A percentile compares a stretch with the other conserved stretches of the same genome.
phyloP scores from a whole-genome alignment of 2,329 filamentous ascomycete species.

The Neocucurbitaria cava region DNA sequence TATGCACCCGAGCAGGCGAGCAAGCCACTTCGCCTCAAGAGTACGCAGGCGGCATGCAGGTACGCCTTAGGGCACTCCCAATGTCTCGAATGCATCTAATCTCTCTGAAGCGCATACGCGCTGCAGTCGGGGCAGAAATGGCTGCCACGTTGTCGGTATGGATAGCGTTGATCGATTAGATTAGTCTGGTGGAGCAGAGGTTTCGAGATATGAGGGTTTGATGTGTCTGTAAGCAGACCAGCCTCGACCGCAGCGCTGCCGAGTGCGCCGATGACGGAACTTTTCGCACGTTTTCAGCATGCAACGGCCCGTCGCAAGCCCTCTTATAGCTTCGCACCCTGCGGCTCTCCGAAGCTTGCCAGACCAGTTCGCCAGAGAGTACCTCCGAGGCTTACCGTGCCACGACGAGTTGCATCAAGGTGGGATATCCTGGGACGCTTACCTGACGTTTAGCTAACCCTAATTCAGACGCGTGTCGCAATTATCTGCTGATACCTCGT shows the following conservation, averaged over 20 bases:
- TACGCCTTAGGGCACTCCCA: not conserved
- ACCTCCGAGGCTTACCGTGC: slow-evolving; percentile 3
- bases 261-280: slow-evolving; percentile 7
- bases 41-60: slow-evolving; percentile 11
- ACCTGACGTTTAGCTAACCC: slow-evolving; percentile 27
- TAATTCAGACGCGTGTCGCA: slow-evolving; percentile 27
- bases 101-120: not conserved
- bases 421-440: slow-evolving; percentile 11
- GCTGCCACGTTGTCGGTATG: not conserved
- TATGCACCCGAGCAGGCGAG: slow-evolving; percentile 4
- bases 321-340: not conserved
- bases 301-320: not conserved
- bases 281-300: not conserved
- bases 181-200: not conserved
- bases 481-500: slow-evolving; percentile 37
- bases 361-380: not conserved
- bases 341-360: slow-evolving; percentile 4
- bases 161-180: not conserved
- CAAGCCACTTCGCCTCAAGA: slow-evolving; percentile 2
- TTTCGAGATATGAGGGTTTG: not conserved
- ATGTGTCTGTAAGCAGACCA: slow-evolving; percentile 27
- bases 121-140: not conserved
- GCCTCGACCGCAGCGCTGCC: slow-evolving; percentile 25
- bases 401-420: slow-evolving; percentile 1
- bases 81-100: not conserved